phyloP scores from a whole-genome alignment of 148 eudicot genomes.

The Rhododendron griersonianum region DNA sequence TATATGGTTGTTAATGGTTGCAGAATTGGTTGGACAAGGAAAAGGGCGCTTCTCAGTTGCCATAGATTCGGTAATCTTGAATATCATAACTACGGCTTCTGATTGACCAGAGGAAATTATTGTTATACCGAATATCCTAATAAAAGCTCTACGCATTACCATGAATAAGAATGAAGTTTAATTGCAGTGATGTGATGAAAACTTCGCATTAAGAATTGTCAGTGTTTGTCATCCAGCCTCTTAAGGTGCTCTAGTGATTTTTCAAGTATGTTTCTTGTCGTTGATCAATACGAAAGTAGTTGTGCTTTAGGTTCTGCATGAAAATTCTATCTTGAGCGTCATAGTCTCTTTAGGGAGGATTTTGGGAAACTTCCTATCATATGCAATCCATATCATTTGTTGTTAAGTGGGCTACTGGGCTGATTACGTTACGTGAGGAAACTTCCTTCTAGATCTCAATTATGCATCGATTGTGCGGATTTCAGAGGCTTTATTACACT shows the following conservation, averaged over 20 bases:
- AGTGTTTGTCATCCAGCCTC: background rate
- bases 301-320: background rate
- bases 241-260: background rate
- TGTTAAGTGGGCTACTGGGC: background rate
- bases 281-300: background rate
- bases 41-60: conserved; percentile 68
- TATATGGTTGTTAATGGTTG: conserved; percentile 8
- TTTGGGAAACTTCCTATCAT: conserved; percentile 8
- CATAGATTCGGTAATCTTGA: conserved; percentile 71
- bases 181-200: background rate
- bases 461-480: background rate
- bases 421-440: background rate
- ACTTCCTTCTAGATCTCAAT: conserved; percentile 4
- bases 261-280: background rate
- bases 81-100: background rate
- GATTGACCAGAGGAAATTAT: background rate
- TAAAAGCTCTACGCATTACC: background rate
- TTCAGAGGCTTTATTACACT: background rate
- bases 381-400: background rate
- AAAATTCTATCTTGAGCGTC: background rate
- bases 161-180: background rate
- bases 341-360: background rate
- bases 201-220: background rate
- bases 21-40: conserved; percentile 61
- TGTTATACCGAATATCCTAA: background rate